These are phyloP conservation scores for Tremella fuciformis DNA, from an alignment of 768 basidiomycete species.

Conservation along the genomic window DNA sequence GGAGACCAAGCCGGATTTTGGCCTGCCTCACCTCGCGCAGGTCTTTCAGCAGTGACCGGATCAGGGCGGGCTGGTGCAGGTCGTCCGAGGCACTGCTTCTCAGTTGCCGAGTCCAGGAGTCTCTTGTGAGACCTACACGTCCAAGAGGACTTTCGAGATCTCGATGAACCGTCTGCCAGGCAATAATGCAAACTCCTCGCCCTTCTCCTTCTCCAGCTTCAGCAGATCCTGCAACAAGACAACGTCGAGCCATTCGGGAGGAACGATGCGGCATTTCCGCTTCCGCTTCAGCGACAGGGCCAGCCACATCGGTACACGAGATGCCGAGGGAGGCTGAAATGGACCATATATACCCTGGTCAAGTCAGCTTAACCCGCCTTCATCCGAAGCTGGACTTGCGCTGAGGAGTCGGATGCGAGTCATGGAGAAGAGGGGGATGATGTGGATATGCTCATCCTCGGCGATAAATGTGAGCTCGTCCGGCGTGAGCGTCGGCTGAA, in stretches of 20 bases:
- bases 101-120: constrained; percentile 11
- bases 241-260: constrained; percentile 82
- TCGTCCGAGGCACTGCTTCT: constrained; percentile 81
- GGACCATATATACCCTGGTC: constrained; percentile 87
- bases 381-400: constrained; percentile 54
- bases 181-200: constrained; percentile 67
- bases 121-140: constrained; percentile 64
- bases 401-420: constrained; percentile 88
- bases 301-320: constrained; percentile 92
- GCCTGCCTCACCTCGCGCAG: constrained; percentile 94
- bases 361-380: constrained; percentile 9
- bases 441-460: constrained; percentile 76
- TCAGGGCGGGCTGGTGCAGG: constrained; percentile 73
- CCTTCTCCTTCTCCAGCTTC: constrained; percentile 66
- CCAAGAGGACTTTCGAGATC: constrained; percentile 85
- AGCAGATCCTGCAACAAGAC: constrained; percentile 77
- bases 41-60: constrained; percentile 83
- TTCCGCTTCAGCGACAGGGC: constrained; percentile 89
- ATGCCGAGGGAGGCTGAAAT: constrained; percentile 77
- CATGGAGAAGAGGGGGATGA: constrained; percentile 85
- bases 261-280: constrained; percentile 87
- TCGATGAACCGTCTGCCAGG: constrained; percentile 82
- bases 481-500: constrained; percentile 72
- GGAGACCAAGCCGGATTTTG: constrained; percentile 82
- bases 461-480: constrained; percentile 85